A percentile compares a stretch with the other conserved stretches of the same genome.
Conservation (phyloP, 441 rosid genomes). For the Isatis lusitanica region DNA sequence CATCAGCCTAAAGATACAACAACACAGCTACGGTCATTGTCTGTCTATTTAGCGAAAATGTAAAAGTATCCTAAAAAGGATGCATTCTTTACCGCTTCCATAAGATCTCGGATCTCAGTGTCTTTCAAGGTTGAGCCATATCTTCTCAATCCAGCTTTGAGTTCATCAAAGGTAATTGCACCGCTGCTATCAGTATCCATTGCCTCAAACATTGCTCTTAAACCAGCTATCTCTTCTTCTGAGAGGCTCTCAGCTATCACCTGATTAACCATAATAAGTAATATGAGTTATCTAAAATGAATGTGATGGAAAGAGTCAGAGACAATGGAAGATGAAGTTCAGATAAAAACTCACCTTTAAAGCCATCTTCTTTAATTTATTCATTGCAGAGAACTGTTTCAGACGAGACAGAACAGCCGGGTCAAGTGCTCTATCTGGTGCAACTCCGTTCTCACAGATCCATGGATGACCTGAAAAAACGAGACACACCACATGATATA, state of each 20-base stretch:
- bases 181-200: slow-evolving; percentile 99
- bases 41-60: neutral
- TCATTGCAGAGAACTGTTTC: slow-evolving; percentile 97
- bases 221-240: slow-evolving; percentile 99
- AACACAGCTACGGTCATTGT: slow-evolving; percentile 8
- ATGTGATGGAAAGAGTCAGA: slow-evolving; percentile 5
- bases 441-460: slow-evolving; percentile 98
- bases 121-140: slow-evolving; percentile 99
- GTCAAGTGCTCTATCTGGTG: slow-evolving; percentile 95
- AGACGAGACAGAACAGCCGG: slow-evolving; percentile 97
- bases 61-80: neutral
- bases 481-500: neutral
- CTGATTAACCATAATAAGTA: slow-evolving; percentile 41
- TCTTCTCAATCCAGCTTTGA: slow-evolving; percentile 95
- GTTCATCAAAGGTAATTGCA: slow-evolving; percentile 98
- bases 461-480: slow-evolving; percentile 82
- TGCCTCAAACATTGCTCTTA: slow-evolving; percentile 86
- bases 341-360: slow-evolving; percentile 53
- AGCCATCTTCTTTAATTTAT: slow-evolving; percentile 97
- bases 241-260: slow-evolving; percentile 99
- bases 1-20: slow-evolving; percentile 73
- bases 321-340: neutral
- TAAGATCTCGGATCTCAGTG: slow-evolving; percentile 91
- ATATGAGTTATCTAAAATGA: neutral
- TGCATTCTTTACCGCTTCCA: slow-evolving; percentile 80